These are phyloP conservation scores for Fraxinus paxiana DNA, from an alignment of 305 asterid genomes.

Conservation along the genomic window DNA sequence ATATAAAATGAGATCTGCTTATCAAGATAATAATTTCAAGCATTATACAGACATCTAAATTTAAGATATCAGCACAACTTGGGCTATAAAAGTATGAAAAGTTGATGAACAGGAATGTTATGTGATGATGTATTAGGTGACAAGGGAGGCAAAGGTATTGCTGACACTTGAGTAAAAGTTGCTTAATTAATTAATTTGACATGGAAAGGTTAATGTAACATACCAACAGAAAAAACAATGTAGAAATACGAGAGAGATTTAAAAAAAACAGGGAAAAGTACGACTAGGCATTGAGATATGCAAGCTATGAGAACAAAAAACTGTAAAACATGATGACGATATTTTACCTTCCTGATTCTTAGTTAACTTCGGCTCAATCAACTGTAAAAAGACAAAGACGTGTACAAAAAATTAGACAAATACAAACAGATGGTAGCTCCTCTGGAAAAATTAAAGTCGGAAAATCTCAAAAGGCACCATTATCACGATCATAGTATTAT, in stretches of 20 bases:
- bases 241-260: neutral
- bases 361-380: slow-evolving; percentile 57
- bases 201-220: neutral
- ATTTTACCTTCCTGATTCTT: slow-evolving; percentile 76
- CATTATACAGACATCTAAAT: neutral
- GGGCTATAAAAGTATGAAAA: slow-evolving; percentile 1
- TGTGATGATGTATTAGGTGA: neutral
- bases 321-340: neutral
- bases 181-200: neutral
- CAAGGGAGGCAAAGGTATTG: neutral
- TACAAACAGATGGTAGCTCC: neutral
- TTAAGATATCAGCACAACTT: neutral
- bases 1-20: neutral
- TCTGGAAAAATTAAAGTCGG: neutral
- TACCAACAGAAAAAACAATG: neutral
- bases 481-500: neutral
- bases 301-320: neutral
- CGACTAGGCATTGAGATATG: neutral
- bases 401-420: neutral
- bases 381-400: slow-evolving; percentile 37
- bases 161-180: neutral
- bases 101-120: neutral
- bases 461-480: slow-evolving; percentile 1
- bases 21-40: neutral
- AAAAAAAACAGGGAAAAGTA: neutral